A percentile compares a stretch with the other conserved stretches of the same genome.
Conservation (phyloP, 345 rosid species). For the Lepidium sativum region DNA sequence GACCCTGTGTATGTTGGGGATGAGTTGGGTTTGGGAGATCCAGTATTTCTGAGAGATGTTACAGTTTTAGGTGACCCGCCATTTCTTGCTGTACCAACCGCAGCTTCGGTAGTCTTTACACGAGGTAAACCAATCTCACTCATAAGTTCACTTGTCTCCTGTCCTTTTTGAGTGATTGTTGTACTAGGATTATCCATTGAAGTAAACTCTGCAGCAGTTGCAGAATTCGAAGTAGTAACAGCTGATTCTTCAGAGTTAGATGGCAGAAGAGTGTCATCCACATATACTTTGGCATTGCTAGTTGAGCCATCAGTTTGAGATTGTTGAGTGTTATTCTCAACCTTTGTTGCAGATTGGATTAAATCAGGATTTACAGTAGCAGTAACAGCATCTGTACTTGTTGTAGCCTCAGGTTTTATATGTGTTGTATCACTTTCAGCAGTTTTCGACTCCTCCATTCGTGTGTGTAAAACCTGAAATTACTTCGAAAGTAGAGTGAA, state of each 20-base stretch:
- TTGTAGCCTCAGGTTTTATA: constrained; percentile 15
- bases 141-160: constrained; percentile 21
- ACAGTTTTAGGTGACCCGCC: constrained; percentile 20
- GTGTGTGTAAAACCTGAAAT: constrained; percentile 20
- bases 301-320: constrained; percentile 10
- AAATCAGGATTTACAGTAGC: constrained; percentile 12
- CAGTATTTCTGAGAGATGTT: constrained; percentile 4
- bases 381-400: constrained; percentile 6
- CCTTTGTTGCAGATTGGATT: neutral
- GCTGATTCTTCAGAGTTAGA: neutral
- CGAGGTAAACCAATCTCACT: constrained; percentile 26
- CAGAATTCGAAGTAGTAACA: neutral
- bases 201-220: neutral
- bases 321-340: constrained; percentile 12
- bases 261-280: constrained; percentile 6
- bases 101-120: constrained; percentile 21
- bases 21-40: constrained; percentile 9
- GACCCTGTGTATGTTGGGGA: constrained; percentile 20
- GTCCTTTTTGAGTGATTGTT: neutral
- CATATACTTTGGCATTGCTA: neutral
- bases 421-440: constrained; percentile 12
- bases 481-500: neutral
- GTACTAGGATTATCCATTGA: constrained; percentile 5
- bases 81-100: constrained; percentile 6
- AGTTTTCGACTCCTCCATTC: constrained; percentile 41